Conservation (phyloP, 129 eudicot genomes). For the Logfia minima region DNA sequence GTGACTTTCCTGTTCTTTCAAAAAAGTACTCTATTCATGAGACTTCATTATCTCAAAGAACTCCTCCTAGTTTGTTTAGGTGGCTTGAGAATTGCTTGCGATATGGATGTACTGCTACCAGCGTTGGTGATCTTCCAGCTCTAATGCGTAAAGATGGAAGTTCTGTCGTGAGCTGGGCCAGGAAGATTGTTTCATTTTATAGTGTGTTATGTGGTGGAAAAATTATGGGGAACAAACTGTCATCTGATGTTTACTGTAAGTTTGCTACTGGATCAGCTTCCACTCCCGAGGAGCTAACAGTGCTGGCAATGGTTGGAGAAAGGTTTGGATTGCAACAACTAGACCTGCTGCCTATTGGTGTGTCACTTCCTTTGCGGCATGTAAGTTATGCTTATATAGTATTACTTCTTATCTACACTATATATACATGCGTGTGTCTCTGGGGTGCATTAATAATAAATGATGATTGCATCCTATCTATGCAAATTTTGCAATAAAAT, state of each 20-base stretch:
- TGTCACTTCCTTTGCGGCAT: constrained; percentile 93
- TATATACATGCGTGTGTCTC: not conserved
- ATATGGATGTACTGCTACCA: constrained; percentile 60
- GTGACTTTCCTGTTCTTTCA: constrained; percentile 79
- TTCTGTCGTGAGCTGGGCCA: constrained; percentile 78
- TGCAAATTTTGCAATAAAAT: not conserved
- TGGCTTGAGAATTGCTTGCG: constrained; percentile 89
- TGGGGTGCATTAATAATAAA: not conserved
- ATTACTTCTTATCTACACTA: not conserved
- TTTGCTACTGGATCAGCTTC: constrained; percentile 73
- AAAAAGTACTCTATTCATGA: constrained; percentile 33
- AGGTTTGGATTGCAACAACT: constrained; percentile 87
- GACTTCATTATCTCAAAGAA: constrained; percentile 40
- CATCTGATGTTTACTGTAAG: constrained; percentile 74
- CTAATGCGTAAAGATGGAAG: constrained; percentile 60
- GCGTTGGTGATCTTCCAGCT: constrained; percentile 64
- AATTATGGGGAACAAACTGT: constrained; percentile 47
- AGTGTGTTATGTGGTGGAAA: constrained; percentile 86
- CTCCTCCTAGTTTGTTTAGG: constrained; percentile 84
- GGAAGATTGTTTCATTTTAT: constrained; percentile 88
- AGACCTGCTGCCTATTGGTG: constrained; percentile 92
- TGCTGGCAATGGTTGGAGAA: constrained; percentile 97
- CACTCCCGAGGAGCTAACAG: constrained; percentile 65
- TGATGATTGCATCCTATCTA: not conserved
- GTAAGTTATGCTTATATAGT: constrained; percentile 50